A percentile compares a stretch with the other conserved stretches of the same genome.
phyloP scores from a whole-genome alignment of 371 early-diverging fungal genomes.

The Blastocladiella emersonii region DNA sequence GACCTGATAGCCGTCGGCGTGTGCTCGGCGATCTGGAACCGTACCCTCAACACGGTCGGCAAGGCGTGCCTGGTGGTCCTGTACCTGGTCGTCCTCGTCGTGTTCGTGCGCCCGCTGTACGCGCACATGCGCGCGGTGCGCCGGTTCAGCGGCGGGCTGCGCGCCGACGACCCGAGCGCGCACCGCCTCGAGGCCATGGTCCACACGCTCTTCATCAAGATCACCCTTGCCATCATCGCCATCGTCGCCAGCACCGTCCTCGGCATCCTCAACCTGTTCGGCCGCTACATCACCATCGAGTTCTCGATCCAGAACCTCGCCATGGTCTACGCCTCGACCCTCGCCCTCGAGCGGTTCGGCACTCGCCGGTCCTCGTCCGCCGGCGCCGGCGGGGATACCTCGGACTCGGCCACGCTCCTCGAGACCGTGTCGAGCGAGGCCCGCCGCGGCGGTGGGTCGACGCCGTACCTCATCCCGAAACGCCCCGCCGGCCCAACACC shows the following conservation, averaged over 20 bases:
- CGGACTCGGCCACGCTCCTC: neutral
- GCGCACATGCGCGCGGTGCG: too few species aligned
- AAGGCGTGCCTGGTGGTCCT: neutral
- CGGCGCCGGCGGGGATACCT: neutral
- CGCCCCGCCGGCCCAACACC: too few species aligned
- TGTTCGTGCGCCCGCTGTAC: neutral
- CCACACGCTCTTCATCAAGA: neutral
- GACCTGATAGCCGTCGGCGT: neutral
- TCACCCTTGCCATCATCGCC: neutral
- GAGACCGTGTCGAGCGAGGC: neutral
- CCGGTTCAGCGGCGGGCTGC: neutral
- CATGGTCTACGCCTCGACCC: neutral
- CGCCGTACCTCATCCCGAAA: too few species aligned
- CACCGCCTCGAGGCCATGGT: neutral
- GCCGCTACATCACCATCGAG: neutral
- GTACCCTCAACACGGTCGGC: neutral
- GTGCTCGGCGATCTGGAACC: neutral
- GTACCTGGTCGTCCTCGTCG: neutral
- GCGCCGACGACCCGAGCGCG: neutral
- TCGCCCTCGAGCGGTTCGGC: neutral
- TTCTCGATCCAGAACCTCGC: neutral
- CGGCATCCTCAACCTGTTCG: neutral
- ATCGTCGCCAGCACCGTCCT: neutral
- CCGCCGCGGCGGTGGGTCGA: too few species aligned
- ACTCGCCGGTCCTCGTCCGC: neutral